Evolutionary conservation across 805 yeast species (phyloP).

Genomic region (Isabelozyma heimii): DNA sequence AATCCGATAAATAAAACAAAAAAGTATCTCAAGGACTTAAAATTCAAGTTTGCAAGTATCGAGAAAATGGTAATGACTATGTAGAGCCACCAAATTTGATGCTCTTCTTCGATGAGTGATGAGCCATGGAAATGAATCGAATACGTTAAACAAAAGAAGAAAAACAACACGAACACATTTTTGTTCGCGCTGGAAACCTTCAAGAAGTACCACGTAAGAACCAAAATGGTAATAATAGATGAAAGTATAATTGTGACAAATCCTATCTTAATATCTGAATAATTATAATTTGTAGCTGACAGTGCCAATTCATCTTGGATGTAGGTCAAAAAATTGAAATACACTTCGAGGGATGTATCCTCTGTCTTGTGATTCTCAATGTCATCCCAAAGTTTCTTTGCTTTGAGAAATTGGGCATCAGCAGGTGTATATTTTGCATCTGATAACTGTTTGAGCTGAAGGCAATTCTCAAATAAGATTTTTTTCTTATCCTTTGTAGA

Average conservation of each 20-base stretch:
- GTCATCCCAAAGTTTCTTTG: conserved; percentile 3
- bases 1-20: conserved; percentile 29
- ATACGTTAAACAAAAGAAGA: conserved; percentile 25
- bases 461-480: conserved; percentile 52
- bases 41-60: conserved; percentile 6
- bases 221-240: conserved; percentile 22
- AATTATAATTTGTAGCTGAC: conserved; percentile 72
- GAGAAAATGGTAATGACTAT: conserved; percentile 12
- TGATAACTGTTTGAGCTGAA: conserved; percentile 51
- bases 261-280: conserved; percentile 41
- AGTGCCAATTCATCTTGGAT: conserved; percentile 53
- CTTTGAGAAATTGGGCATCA: conserved; percentile 4
- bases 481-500: conserved; percentile 24
- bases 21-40: conserved; percentile 2
- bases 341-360: conserved; percentile 4
- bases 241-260: conserved; percentile 27
- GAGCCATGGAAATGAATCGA: conserved; percentile 80
- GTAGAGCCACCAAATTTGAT: conserved; percentile 87
- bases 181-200: conserved; percentile 5
- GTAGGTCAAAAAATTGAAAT: conserved; percentile 33
- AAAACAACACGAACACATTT: conserved; percentile 34
- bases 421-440: conserved; percentile 33
- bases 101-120: conserved; percentile 86
- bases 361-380: conserved; percentile 4
- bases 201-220: conserved; percentile 15